phyloP scores from a whole-genome alignment of 169 alveolate species.

The Theileria parva region DNA sequence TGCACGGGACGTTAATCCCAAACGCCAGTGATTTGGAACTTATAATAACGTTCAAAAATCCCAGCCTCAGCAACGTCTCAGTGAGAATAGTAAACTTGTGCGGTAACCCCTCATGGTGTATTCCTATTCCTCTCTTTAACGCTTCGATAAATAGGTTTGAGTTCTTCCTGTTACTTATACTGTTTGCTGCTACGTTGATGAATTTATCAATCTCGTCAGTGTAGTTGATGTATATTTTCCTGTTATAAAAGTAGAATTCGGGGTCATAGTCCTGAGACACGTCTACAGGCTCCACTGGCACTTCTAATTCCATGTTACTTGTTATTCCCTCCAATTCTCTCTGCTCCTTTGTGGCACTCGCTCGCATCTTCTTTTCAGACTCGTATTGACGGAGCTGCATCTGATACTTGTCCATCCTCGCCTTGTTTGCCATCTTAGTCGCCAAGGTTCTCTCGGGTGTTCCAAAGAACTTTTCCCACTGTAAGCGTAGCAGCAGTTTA shows the following conservation, averaged over 20 bases:
- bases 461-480: conserved; percentile 85
- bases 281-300: conserved; percentile 82
- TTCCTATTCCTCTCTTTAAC: conserved; percentile 87
- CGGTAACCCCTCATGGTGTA: conserved; percentile 87
- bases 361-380: conserved; percentile 75
- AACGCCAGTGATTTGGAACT: conserved; percentile 87
- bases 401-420: conserved; percentile 79
- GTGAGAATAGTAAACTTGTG: conserved; percentile 76
- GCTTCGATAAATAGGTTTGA: conserved; percentile 77
- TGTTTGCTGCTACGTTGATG: conserved; percentile 70
- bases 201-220: conserved; percentile 76
- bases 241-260: conserved; percentile 80
- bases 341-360: conserved; percentile 78
- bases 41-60: conserved; percentile 82
- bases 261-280: conserved; percentile 86
- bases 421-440: conserved; percentile 79
- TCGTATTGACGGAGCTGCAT: conserved; percentile 78
- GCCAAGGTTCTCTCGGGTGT: conserved; percentile 78
- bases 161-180: conserved; percentile 69
- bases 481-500: conserved; percentile 75
- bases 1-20: conserved; percentile 91
- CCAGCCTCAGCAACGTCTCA: conserved; percentile 83
- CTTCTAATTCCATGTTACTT: conserved; percentile 72
- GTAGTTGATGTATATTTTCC: conserved; percentile 69
- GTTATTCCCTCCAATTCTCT: conserved; percentile 83